phyloP scores from a whole-genome alignment of 2,329 filamentous ascomycete genomes.

The Cercospora zeina region DNA sequence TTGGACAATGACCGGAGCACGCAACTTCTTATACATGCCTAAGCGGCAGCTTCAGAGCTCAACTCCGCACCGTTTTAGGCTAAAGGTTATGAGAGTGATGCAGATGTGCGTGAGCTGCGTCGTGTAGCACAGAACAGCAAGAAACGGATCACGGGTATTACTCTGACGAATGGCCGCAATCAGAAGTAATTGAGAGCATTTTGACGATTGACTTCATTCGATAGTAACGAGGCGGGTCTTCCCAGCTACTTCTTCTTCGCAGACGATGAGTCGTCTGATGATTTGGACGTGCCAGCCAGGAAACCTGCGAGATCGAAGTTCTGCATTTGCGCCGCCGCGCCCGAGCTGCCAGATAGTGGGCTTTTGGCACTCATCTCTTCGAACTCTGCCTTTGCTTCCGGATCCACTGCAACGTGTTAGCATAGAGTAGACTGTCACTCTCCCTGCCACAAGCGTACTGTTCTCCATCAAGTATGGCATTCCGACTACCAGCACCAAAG shows the following conservation, averaged over 20 bases:
- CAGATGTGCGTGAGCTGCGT: not conserved
- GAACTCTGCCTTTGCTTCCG: slow-evolving; percentile 90
- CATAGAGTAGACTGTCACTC: not conserved
- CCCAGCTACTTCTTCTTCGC: slow-evolving; percentile 27
- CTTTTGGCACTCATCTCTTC: slow-evolving; percentile 82
- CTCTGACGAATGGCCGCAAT: no score
- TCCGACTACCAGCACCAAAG: slow-evolving; percentile 79
- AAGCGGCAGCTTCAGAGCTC: slow-evolving; percentile 7
- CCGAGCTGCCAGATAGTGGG: slow-evolving; percentile 51
- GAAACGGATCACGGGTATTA: not conserved
- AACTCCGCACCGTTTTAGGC: slow-evolving; percentile 17
- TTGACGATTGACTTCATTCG: not conserved
- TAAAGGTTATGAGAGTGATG: slow-evolving; percentile 12
- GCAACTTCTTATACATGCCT: slow-evolving; percentile 10
- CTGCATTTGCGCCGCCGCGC: slow-evolving; percentile 56
- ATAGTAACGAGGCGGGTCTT: not conserved
- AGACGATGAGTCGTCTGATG: slow-evolving; percentile 19
- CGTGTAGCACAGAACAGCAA: not conserved
- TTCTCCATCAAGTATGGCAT: slow-evolving; percentile 96
- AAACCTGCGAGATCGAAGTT: slow-evolving; percentile 69
- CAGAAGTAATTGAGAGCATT: not conserved
- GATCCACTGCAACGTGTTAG: slow-evolving; percentile 71
- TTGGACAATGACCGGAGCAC: not conserved
- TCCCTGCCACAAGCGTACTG: slow-evolving; percentile 56
- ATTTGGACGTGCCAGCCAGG: slow-evolving; percentile 59